A percentile compares a stretch with the other conserved stretches of the same genome.
These are phyloP conservation scores for Sugiyamaella lignohabitans DNA, from an alignment of 805 yeast species.

Conservation along the genomic window DNA sequence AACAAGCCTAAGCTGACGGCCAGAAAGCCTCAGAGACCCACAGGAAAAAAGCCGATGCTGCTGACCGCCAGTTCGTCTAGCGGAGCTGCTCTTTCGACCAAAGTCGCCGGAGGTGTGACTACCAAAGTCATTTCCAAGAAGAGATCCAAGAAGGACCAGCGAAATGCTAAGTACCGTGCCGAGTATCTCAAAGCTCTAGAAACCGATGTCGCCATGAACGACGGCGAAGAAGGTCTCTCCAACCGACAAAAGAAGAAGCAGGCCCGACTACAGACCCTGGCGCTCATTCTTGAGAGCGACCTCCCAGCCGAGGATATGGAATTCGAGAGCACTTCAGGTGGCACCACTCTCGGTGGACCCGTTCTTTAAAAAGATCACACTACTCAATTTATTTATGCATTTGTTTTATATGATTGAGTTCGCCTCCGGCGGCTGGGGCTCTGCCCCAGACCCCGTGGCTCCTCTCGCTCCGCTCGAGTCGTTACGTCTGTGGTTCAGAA, in stretches of 20 bases:
- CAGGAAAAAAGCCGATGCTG: constrained; percentile 15
- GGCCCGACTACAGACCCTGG: constrained; percentile 33
- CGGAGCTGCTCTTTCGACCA: constrained; percentile 10
- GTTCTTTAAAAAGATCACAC: constrained; percentile 4
- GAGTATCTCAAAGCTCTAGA: constrained; percentile 39
- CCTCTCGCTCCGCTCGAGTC: too few species aligned
- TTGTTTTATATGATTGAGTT: too few species aligned
- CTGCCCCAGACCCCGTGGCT: too few species aligned
- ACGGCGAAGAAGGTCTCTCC: constrained; percentile 27
- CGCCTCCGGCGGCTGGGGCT: too few species aligned
- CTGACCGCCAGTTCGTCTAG: constrained; percentile 9
- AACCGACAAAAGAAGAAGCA: constrained; percentile 26
- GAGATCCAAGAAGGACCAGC: constrained; percentile 67
- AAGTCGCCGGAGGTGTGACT: constrained; percentile 33
- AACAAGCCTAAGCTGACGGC: constrained; percentile 64
- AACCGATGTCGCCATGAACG: constrained; percentile 39
- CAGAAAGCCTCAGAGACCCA: constrained; percentile 20
- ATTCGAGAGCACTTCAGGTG: constrained; percentile 44
- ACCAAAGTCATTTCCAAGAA: constrained; percentile 60
- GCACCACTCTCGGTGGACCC: constrained; percentile 81
- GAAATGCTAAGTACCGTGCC: constrained; percentile 68
- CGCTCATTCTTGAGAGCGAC: constrained; percentile 52
- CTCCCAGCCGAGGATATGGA: constrained; percentile 41
- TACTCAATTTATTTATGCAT: background rate
- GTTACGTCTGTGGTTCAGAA: too few species aligned